Evolutionary conservation across 331 rosid species (phyloP).

Genomic region (Saraca asoca): DNA sequence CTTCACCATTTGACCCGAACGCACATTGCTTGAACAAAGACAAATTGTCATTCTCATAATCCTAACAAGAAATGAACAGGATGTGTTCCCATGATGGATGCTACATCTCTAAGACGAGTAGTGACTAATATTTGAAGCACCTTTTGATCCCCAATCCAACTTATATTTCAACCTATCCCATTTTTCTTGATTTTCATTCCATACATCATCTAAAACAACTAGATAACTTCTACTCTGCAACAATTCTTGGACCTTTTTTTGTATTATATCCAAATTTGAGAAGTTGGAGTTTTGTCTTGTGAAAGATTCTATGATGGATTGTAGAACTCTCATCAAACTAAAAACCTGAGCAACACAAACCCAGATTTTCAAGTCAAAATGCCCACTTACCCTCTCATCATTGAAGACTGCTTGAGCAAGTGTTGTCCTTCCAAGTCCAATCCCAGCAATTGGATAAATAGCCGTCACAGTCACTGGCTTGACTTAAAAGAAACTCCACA

Average conservation of each 20-base stretch:
- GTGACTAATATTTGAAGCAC: not conserved
- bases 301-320: not conserved
- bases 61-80: not conserved
- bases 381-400: not conserved
- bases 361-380: not conserved
- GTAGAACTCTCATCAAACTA: not conserved
- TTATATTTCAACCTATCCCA: not conserved
- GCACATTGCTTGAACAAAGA: not conserved
- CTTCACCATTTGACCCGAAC: not conserved
- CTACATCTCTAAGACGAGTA: not conserved
- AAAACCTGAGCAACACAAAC: not conserved
- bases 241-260: not conserved
- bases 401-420: not conserved
- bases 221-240: not conserved
- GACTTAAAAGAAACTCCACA: not conserved
- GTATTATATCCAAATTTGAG: slow-evolving; percentile 7
- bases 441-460: slow-evolving; percentile 11
- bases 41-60: not conserved
- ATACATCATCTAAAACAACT: slow-evolving; percentile 2
- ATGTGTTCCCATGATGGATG: not conserved
- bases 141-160: not conserved
- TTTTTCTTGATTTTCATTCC: not conserved
- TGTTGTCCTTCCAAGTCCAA: slow-evolving; percentile 29
- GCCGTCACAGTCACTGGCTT: not conserved
- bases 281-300: not conserved